Conservation (phyloP, 78 protist species). For the Tieghemostelium lacteum region DNA sequence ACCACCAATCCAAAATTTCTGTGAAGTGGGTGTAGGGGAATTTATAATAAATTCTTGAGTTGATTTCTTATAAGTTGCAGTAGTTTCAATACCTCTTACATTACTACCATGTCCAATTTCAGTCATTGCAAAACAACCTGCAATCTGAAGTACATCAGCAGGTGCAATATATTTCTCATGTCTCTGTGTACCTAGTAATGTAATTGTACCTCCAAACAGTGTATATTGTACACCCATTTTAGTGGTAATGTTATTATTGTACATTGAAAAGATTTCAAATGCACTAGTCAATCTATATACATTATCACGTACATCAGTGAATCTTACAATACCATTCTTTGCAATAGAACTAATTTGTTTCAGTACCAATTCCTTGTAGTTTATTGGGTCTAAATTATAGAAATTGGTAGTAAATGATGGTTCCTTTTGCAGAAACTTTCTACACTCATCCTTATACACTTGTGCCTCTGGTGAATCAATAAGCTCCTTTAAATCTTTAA, state of each 20-base stretch:
- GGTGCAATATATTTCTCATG: constrained; percentile 69
- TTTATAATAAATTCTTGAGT: constrained; percentile 83
- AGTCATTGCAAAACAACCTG: constrained; percentile 85
- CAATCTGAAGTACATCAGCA: constrained; percentile 1
- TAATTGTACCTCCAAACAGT: constrained; percentile 51
- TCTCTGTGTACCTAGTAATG: constrained; percentile 47
- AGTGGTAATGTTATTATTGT: constrained; percentile 31
- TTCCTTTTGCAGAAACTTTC: neutral
- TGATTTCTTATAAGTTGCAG: constrained; percentile 55
- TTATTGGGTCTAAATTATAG: too few relatives aligned
- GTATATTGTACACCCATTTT: constrained; percentile 68
- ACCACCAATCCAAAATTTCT: constrained; percentile 83
- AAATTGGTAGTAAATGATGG: constrained; percentile 20
- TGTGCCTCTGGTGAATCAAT: constrained; percentile 21
- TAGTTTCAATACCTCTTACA: constrained; percentile 83
- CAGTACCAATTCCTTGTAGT: constrained; percentile 16
- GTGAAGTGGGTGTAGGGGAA: constrained; percentile 75
- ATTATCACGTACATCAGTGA: neutral
- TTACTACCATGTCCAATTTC: constrained; percentile 87
- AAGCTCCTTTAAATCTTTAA: neutral
- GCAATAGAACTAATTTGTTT: constrained; percentile 6
- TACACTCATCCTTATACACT: neutral
- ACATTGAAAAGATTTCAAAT: neutral
- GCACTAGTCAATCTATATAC: neutral
- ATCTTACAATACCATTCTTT: neutral